phyloP scores from a whole-genome alignment of 1,139 yeast species.

The Blastobotrys arbuscula region DNA sequence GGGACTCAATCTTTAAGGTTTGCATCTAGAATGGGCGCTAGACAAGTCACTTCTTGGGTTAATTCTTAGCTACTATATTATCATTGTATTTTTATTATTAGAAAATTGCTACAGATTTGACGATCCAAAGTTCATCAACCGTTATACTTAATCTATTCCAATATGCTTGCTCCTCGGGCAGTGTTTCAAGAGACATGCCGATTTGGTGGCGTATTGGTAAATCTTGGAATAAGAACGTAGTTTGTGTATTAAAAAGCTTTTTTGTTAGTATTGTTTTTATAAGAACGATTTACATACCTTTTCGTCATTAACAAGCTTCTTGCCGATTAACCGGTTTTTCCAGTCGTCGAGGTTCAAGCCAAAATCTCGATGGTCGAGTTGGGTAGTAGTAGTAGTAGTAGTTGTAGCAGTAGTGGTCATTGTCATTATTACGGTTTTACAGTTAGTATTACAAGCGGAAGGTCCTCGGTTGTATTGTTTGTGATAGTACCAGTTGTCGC shows the following conservation, averaged over 20 bases:
- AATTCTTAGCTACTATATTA: constrained; percentile 25
- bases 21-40: constrained; percentile 71
- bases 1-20: constrained; percentile 85
- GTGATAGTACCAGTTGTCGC: no score
- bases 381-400: no score
- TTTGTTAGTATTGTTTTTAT: neutral
- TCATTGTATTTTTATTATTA: neutral
- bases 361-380: no score
- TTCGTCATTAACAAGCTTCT: constrained; percentile 30
- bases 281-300: constrained; percentile 2
- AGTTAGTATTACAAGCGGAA: no score
- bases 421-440: no score
- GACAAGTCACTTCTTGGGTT: constrained; percentile 51
- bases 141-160: constrained; percentile 6
- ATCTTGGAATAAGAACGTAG: constrained; percentile 6
- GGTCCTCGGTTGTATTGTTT: no score
- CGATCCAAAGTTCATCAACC: constrained; percentile 11
- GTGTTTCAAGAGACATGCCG: constrained; percentile 7
- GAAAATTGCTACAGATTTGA: constrained; percentile 6
- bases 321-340: constrained; percentile 89
- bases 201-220: constrained; percentile 10
- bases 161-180: constrained; percentile 1
- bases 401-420: no score
- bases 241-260: neutral
- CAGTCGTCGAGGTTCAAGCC: constrained; percentile 83